Evolutionary conservation across 2,329 filamentous ascomycete genomes (phyloP).

Genomic region (Aureobasidium sp.): DNA sequence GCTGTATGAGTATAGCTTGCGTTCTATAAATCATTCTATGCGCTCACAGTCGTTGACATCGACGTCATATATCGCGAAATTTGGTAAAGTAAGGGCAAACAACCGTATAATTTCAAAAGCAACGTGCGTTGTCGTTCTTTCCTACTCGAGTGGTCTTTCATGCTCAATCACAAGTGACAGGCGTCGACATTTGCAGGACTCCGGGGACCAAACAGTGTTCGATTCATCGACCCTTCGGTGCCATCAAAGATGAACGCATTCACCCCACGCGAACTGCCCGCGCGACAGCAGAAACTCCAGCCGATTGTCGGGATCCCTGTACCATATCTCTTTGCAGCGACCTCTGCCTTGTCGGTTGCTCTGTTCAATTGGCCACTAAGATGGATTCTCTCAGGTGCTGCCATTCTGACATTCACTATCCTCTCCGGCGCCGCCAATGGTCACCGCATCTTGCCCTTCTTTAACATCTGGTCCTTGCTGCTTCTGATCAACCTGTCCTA

Average conservation of each 20-base stretch:
- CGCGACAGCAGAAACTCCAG: conserved; percentile 8
- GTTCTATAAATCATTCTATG: background rate
- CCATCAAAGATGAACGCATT: background rate
- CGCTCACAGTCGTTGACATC: background rate
- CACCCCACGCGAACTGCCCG: conserved; percentile 3
- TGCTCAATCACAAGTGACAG: background rate
- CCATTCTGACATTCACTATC: conserved; percentile 28
- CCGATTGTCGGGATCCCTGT: conserved; percentile 6
- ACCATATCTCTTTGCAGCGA: conserved; percentile 13
- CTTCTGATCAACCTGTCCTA: conserved; percentile 39
- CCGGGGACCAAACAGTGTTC: background rate
- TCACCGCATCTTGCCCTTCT: conserved; percentile 33
- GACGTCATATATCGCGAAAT: background rate
- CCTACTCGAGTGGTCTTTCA: background rate
- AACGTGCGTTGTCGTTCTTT: background rate
- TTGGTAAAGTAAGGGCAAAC: background rate
- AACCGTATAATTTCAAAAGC: background rate
- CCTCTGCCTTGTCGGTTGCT: conserved; percentile 12
- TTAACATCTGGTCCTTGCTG: conserved; percentile 41
- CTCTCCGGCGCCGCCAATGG: conserved; percentile 26
- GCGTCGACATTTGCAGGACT: background rate
- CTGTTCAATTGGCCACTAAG: conserved; percentile 23
- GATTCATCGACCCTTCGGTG: background rate
- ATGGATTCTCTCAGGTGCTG: conserved; percentile 36
- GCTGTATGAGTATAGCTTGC: background rate